Base-by-base conservation (phyloP, 176 grass and related monocot species). In the Calamus simplicifolius region DNA sequence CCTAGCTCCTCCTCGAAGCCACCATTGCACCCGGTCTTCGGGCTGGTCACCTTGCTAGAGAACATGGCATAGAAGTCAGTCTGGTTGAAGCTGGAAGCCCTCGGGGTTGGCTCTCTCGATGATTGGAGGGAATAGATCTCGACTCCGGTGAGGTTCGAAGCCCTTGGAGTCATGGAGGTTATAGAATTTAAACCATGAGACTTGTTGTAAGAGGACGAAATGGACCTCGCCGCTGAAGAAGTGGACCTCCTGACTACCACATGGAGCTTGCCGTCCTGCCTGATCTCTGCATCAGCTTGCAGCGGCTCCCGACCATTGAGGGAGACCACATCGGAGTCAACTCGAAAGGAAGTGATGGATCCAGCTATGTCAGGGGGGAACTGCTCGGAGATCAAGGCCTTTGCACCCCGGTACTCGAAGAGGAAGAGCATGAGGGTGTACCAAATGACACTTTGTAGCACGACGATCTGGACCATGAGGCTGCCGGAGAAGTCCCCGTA, bases 61-160 rank as follows among this genome's bases (percentile, higher is more conserved):
- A 98, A 98, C 93, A 98, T 98, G 75, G 93, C 77, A 76, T 98
- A 92, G 81, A 98, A 98, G 50, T 98, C 93, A 0, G 87, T 77
- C 84, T 98, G 93, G 93, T 98, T 98, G 76, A 98, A 98, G 78
- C 93, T 98, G 26, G 93, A 98, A 2, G 73, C 84, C 1, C 93
- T 59, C 19, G 93, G 93, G 28, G 93, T 98, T 18, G 93, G 93
- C 75, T 98, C 93, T 15, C 84, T 21, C 19, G 93, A 98, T 16
- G 87, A 87, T 79, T 92, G 93, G 59, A 98, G 69, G 16, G 93
- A 98, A 76, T 98, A 98, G 75, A 98, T 98, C 81, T 98, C 93
- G 7, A 98, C 93, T 15, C 93, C 93, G 0, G 93, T 92, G 8
- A 98, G 76, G 76, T 98, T 98, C 16, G 93, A 98, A 4, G 93